phyloP scores from a whole-genome alignment of 2,329 filamentous ascomycete genomes.

The Aureobasidium sp. region DNA sequence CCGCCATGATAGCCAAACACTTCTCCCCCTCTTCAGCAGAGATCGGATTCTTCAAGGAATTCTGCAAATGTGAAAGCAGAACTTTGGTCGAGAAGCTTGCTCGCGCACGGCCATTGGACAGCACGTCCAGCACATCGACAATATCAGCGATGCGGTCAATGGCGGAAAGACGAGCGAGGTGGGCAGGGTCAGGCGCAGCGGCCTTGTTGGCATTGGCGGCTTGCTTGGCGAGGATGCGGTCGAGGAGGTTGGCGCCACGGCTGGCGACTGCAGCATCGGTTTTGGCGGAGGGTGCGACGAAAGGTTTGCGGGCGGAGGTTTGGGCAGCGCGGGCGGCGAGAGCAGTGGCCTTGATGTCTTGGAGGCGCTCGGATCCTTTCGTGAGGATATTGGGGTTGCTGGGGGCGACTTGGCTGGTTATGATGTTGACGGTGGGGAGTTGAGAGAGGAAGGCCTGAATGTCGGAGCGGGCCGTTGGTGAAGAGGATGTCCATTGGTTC shows the following conservation, averaged over 20 bases:
- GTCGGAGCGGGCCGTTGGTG: conserved; percentile 33
- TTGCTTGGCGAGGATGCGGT: conserved; percentile 47
- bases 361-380: conserved; percentile 63
- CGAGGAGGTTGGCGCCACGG: conserved; percentile 41
- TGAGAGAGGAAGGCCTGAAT: conserved; percentile 47
- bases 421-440: conserved; percentile 51
- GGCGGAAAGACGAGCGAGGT: conserved; percentile 40
- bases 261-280: conserved; percentile 31
- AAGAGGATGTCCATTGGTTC: conserved; percentile 32
- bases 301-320: conserved; percentile 20
- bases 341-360: conserved; percentile 53
- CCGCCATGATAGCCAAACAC: conserved; percentile 37
- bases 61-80: conserved; percentile 37
- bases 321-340: conserved; percentile 28
- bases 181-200: conserved; percentile 33
- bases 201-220: conserved; percentile 32
- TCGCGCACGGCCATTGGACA: conserved; percentile 32
- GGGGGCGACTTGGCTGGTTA: conserved; percentile 44
- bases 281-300: conserved; percentile 27
- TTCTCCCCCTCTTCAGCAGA: conserved; percentile 38
- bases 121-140: conserved; percentile 36
- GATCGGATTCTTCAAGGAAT: conserved; percentile 40
- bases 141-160: conserved; percentile 43
- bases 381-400: conserved; percentile 49
- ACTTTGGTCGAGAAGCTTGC: conserved; percentile 39